A percentile compares a stretch with the other conserved stretches of the same genome.
phyloP scores from a whole-genome alignment of 108 stramenopile genomes.

The Skeletonema grethae region DNA sequence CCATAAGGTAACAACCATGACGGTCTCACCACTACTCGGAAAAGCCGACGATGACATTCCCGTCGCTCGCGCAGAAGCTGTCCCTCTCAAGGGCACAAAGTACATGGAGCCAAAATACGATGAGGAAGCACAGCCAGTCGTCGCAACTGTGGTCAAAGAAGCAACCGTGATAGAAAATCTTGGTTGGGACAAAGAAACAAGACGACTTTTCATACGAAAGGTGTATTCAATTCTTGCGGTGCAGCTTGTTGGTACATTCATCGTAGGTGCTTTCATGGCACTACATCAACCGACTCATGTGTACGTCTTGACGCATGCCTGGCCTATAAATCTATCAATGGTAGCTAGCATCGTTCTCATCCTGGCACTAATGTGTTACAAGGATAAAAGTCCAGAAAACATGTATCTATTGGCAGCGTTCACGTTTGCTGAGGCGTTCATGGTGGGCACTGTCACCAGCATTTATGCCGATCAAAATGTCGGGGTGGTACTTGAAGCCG shows the following conservation, averaged over 20 bases:
- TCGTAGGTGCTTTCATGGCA: conserved; percentile 35
- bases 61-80: not conserved
- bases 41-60: not conserved
- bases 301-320: conserved; percentile 42
- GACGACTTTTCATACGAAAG: conserved; percentile 46
- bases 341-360: conserved; percentile 22
- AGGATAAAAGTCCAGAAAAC: conserved; percentile 50
- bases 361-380: conserved; percentile 39
- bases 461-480: conserved; percentile 33
- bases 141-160: conserved; percentile 17
- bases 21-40: not conserved
- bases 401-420: conserved; percentile 37
- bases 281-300: conserved; percentile 41
- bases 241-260: conserved; percentile 33
- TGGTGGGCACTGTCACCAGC: conserved; percentile 45
- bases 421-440: conserved; percentile 50
- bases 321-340: conserved; percentile 33
- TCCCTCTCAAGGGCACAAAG: not conserved
- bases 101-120: conserved; percentile 3
- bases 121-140: not conserved
- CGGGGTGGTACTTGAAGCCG: conserved; percentile 45
- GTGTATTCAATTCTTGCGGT: conserved; percentile 49
- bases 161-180: conserved; percentile 42
- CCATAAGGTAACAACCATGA: not conserved
- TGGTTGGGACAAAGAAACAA: conserved; percentile 49